Conservation (phyloP, 2,329 filamentous ascomycete genomes). For the Tolypocladium ophioglossoides region DNA sequence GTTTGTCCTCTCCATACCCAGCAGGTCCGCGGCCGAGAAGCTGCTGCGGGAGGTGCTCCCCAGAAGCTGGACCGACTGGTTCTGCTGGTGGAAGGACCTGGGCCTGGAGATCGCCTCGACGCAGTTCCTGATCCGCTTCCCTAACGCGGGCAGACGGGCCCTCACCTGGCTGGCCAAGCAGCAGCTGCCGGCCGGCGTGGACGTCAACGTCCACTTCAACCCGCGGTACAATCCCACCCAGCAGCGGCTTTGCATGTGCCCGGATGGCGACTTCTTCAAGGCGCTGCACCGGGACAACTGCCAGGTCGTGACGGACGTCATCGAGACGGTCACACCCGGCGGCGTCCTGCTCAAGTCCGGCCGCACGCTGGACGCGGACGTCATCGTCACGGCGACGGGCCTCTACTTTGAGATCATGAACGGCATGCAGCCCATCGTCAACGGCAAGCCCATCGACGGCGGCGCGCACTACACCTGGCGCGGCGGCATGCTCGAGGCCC, state of each 20-base stretch:
- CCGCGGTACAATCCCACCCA: constrained; percentile 58
- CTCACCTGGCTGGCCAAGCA: constrained; percentile 31
- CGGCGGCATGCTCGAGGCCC: constrained; percentile 52
- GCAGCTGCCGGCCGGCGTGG: constrained; percentile 42
- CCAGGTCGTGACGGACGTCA: constrained; percentile 39
- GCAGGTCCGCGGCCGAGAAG: constrained; percentile 23
- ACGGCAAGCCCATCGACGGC: constrained; percentile 38
- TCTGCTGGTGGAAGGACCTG: constrained; percentile 39
- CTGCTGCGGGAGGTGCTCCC: constrained; percentile 35
- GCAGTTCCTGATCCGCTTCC: constrained; percentile 15
- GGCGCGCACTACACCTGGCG: constrained; percentile 50
- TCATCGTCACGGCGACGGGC: constrained; percentile 61
- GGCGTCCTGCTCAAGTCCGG: constrained; percentile 38
- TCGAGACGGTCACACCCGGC: constrained; percentile 36
- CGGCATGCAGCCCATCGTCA: constrained; percentile 39
- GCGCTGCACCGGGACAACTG: constrained; percentile 33
- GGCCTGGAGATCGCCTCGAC: constrained; percentile 33
- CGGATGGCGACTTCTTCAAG: constrained; percentile 45
- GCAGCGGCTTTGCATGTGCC: constrained; percentile 63
- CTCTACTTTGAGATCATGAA: constrained; percentile 49
- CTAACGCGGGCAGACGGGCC: constrained; percentile 12
- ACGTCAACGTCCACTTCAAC: constrained; percentile 52
- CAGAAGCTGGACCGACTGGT: constrained; percentile 28
- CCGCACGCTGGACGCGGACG: constrained; percentile 45
- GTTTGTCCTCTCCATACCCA: constrained; percentile 50